Base-by-base conservation (phyloP, 306 rosid genomes). In the Geum urbanum region DNA sequence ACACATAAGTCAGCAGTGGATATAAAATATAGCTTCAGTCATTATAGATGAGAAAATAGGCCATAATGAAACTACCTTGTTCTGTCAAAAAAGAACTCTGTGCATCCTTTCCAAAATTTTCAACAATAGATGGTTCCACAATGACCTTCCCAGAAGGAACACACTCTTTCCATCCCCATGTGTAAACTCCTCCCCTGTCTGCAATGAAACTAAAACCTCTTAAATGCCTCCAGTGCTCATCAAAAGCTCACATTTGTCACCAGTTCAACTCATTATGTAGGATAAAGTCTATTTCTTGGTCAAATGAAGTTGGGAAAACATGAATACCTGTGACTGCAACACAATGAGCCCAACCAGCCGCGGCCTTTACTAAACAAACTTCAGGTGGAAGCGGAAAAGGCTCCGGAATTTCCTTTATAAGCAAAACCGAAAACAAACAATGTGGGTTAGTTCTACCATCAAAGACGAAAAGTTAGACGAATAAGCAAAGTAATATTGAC, bases 101-200 rank as follows among this genome's bases (percentile, higher is more conserved):
- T 57, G 70, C 81, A 76, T 85, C 89, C 75, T 74, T 92, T 75
- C 83, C 95, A n/a, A 69, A 63, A 74, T 81, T 85, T 72, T 70
- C 60, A 49, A 78, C 88, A 41, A 71, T 18, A 50, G 71, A 70
- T 63, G 84, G 71, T 70, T 88, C 92, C 9, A 85, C 88, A 74
- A 88, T 61, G 72, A 90, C 82, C 85, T 83, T 92, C 52, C 98
- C 98, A 62, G 98, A 86, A 19, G 98, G 98, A 84, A 92, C 82
- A 82, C 98, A 92, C 84, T 92, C 98, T 80, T 85, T 92, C 98
- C 98, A 92, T 66, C 98, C 98, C 98, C 98, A 92, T 5, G 98
- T 88, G 78, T 86, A 92, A 67, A 92, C 92, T 77, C 86, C 90
- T 80, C 91, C 96, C 39, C 66, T 67, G 18, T 82, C 98, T 92